A percentile compares a stretch with the other conserved stretches of the same genome.
phyloP scores from a whole-genome alignment of 148 eudicot genomes.

The Vaccinium myrtillus region DNA sequence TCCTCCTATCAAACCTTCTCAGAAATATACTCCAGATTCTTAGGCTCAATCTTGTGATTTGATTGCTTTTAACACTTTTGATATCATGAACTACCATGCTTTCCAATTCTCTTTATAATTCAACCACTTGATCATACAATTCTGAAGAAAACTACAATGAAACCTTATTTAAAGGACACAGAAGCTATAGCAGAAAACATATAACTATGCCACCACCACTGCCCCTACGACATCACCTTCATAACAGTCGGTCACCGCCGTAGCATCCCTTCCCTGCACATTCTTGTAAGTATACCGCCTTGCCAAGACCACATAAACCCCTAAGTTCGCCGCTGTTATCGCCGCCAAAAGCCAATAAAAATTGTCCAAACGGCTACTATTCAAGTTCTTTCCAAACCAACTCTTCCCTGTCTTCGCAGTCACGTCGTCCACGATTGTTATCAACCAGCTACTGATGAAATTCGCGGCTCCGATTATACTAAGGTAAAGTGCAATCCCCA shows the following conservation, averaged over 20 bases:
- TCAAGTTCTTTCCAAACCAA: constrained; percentile 57
- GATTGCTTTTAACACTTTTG: too few relatives aligned
- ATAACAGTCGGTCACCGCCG: neutral
- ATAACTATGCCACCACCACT: too few relatives aligned
- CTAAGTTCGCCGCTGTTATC: constrained; percentile 26
- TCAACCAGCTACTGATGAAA: constrained; percentile 45
- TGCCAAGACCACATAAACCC: constrained; percentile 30
- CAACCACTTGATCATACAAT: too few relatives aligned
- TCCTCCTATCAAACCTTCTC: too few relatives aligned
- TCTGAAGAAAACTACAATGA: too few relatives aligned
- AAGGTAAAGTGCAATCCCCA: constrained; percentile 58
- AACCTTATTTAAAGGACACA: too few relatives aligned
- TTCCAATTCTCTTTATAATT: too few relatives aligned
- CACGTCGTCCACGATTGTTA: constrained; percentile 32
- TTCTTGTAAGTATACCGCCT: constrained; percentile 40
- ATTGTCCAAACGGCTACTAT: constrained; percentile 38
- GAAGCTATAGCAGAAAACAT: too few relatives aligned
- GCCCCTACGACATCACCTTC: neutral
- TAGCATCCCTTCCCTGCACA: constrained; percentile 22
- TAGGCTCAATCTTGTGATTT: too few relatives aligned
- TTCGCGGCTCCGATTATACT: constrained; percentile 56
- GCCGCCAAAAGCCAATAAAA: constrained; percentile 46
- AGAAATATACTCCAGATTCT: too few relatives aligned
- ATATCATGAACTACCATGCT: too few relatives aligned
- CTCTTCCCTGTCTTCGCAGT: constrained; percentile 36